Evolutionary conservation across 2,329 filamentous ascomycete species (phyloP), one percentile per base, ranked within the genome.

Genomic region (Drechslerella coelobrocha): DNA sequence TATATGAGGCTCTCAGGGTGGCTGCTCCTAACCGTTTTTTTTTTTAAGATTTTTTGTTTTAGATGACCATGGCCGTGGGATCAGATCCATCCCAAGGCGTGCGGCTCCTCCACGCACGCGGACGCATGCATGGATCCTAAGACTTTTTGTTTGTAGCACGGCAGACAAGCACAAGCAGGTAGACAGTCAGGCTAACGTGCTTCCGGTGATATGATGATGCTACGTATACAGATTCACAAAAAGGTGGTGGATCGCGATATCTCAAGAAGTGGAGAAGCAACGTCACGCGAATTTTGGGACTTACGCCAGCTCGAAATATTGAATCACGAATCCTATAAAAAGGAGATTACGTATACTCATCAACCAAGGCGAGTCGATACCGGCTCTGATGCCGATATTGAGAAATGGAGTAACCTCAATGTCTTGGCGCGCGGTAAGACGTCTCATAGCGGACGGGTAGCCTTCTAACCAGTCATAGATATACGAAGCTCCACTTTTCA

Each of bases 1-100:
- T 45, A 45, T 45, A 45, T 17, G 14, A 45, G 19, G 41, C 41
- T 45, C 41, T 39, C 29, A 34, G 29, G 34, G 12, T 39, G 34
- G 12, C n/a, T n/a, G n/a, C n/a, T n/a, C n/a, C n/a, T n/a, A 6
- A 39, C 3, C 34, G 12, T 5, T 3, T 5, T 39, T 10, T 39
- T n/a, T 39, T 39, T 10, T 4, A 39, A 14, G 4, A 2, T 39
- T 39, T 10, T 10, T 3, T 39, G 12, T 10, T 10, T 3, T n/a
- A 14, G 34, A 10, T 10, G 34, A n/a, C 29, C 29, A 12, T 12
- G 12, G 34, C 12, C 34, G 34, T 39, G 34, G 34, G 34, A 39
- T 39, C 34, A 39, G 34, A 39, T 39, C 34, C 34, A 39, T 39
- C 34, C 34, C 2, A 14, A 10, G 29, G 7, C 6, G 12, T 39